Evolutionary conservation across 2,329 filamentous ascomycete species (phyloP).

Genomic region (Byssoonygena ceratinophila): DNA sequence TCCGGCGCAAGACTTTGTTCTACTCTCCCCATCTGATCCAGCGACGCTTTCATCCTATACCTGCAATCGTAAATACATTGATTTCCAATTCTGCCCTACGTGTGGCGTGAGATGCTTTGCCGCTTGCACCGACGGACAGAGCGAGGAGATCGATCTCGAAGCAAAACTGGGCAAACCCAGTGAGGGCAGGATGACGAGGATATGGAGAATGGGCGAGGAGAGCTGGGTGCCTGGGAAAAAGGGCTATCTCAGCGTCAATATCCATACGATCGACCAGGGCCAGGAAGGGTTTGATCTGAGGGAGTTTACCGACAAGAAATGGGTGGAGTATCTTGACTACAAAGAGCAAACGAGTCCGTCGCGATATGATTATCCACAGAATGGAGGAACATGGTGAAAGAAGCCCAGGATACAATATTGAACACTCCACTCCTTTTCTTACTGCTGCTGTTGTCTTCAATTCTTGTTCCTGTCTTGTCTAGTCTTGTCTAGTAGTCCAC

Average conservation of each 20-base stretch:
- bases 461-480: no score
- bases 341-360: constrained; percentile 4
- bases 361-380: constrained; percentile 11
- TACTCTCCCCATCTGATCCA: constrained; percentile 14
- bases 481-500: no score
- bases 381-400: constrained; percentile 13
- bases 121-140: constrained; percentile 4
- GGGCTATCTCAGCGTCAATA: constrained; percentile 13
- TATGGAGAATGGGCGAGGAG: constrained; percentile 11
- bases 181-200: constrained; percentile 12
- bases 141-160: constrained; percentile 12
- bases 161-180: constrained; percentile 3
- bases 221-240: background rate
- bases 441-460: background rate
- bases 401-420: background rate
- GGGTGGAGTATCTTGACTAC: constrained; percentile 12
- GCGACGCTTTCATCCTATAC: constrained; percentile 11
- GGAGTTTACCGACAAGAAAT: constrained; percentile 14
- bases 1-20: constrained; percentile 11
- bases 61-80: background rate
- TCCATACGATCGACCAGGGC: constrained; percentile 14
- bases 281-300: constrained; percentile 14
- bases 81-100: constrained; percentile 12
- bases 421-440: background rate
- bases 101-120: constrained; percentile 14